Conservation (phyloP, 306 rosid species). For the Dalbergia cochinchinensis region DNA sequence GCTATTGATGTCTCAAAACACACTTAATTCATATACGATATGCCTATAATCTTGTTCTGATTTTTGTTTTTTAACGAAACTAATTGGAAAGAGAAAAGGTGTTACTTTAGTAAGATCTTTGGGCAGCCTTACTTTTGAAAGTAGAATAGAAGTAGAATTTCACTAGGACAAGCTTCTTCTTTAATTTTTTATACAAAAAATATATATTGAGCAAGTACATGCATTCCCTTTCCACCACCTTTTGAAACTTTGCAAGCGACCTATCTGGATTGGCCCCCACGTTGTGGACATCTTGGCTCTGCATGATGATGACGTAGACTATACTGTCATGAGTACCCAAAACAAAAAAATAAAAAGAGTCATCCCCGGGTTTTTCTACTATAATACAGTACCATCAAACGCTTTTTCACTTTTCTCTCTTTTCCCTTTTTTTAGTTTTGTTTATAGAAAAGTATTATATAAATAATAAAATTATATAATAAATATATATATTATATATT, state of each 20-base stretch:
- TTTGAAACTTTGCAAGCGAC: slow-evolving; percentile 62
- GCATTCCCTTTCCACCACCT: slow-evolving; percentile 44
- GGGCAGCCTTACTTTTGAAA: slow-evolving; percentile 1
- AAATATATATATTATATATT: too few relatives aligned
- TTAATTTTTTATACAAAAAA: neutral
- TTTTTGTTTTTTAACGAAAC: neutral
- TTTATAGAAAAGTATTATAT: too few relatives aligned
- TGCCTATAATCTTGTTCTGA: slow-evolving; percentile 27
- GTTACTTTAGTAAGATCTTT: neutral
- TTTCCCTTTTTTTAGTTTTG: neutral
- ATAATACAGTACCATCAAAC: slow-evolving; percentile 9
- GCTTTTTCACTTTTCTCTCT: slow-evolving; percentile 29
- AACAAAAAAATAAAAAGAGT: neutral
- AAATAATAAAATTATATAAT: too few relatives aligned
- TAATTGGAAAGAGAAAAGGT: slow-evolving; percentile 22
- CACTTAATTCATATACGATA: slow-evolving; percentile 25
- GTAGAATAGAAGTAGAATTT: slow-evolving; percentile 29
- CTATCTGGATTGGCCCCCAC: slow-evolving; percentile 67
- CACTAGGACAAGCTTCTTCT: slow-evolving; percentile 21
- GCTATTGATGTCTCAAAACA: slow-evolving; percentile 50
- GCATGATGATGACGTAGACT: slow-evolving; percentile 60
- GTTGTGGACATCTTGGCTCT: slow-evolving; percentile 46
- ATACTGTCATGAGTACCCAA: slow-evolving; percentile 57
- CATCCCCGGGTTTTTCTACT: slow-evolving; percentile 51
- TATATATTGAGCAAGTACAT: slow-evolving; percentile 32